Conservation (phyloP, 768 basidiomycete species). For the Dictyophora rubrovolvata region DNA sequence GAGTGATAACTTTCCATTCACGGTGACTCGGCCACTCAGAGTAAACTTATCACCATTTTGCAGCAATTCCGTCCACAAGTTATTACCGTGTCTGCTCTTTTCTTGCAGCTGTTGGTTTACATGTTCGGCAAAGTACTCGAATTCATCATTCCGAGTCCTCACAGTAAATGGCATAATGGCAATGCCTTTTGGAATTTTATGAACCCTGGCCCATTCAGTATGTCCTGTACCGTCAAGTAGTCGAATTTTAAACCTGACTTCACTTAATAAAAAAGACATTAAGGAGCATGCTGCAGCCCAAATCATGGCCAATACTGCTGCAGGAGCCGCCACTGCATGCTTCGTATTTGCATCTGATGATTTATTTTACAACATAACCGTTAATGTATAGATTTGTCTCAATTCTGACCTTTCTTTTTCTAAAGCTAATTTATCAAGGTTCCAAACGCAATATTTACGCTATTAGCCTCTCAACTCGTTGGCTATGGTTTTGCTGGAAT, state of each 20-base stretch:
- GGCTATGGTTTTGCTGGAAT: conserved; percentile 6
- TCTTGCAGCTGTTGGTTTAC: conserved; percentile 4
- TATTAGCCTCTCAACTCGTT: conserved; percentile 4
- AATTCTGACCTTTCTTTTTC: neutral
- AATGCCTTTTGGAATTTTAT: conserved; percentile 5
- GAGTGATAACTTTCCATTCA: neutral
- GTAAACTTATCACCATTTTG: no score
- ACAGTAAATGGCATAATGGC: neutral
- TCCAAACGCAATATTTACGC: conserved; percentile 1
- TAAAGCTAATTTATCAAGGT: neutral
- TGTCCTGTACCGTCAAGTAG: conserved; percentile 25
- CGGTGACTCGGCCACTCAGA: neutral
- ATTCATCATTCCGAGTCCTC: neutral
- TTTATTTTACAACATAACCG: conserved; percentile 6
- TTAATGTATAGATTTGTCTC: neutral
- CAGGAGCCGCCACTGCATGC: conserved; percentile 1
- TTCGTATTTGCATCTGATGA: conserved; percentile 6
- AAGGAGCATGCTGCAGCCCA: conserved; percentile 6
- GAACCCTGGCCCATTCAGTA: conserved; percentile 8
- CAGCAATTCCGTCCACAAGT: conserved; percentile 5
- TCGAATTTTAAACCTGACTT: neutral
- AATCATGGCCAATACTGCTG: conserved; percentile 4
- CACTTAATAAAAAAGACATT: neutral
- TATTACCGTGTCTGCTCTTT: conserved; percentile 4
- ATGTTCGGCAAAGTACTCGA: conserved; percentile 2